Conservation (phyloP, 2,329 filamentous ascomycete species). For the Pseudocercospora musae region DNA sequence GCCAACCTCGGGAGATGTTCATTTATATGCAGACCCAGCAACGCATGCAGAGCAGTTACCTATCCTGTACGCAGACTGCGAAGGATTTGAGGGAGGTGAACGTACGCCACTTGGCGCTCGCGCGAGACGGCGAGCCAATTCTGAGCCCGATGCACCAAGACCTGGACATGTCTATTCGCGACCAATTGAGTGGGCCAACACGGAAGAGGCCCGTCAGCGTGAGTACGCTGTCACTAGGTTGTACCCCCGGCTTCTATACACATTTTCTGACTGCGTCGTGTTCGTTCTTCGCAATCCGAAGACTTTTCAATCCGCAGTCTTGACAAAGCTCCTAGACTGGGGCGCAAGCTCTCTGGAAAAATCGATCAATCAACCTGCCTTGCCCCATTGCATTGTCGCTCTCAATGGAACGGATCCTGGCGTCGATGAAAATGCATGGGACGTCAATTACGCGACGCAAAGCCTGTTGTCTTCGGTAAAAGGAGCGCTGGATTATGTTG, state of each 20-base stretch:
- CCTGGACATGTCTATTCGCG: constrained; percentile 24
- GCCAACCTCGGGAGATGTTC: constrained; percentile 52
- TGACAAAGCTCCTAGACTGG: constrained; percentile 48
- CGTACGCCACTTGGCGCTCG: constrained; percentile 36
- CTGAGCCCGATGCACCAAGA: constrained; percentile 15
- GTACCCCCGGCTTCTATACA: constrained; percentile 43
- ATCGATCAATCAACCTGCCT: constrained; percentile 53
- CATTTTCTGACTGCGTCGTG: constrained; percentile 45
- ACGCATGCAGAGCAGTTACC: constrained; percentile 41
- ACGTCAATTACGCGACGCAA: constrained; percentile 34
- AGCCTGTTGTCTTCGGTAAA: constrained; percentile 34
- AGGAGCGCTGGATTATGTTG: constrained; percentile 30
- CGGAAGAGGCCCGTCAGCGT: constrained; percentile 32
- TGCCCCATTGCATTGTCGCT: constrained; percentile 55
- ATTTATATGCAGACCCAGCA: constrained; percentile 51
- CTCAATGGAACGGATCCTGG: constrained; percentile 38
- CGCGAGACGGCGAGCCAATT: constrained; percentile 19
- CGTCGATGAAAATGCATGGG: constrained; percentile 36
- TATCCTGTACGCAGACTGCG: constrained; percentile 52
- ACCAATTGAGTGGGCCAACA: constrained; percentile 35
- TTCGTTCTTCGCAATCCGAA: constrained; percentile 42
- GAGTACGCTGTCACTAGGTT: constrained; percentile 40
- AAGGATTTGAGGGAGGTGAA: constrained; percentile 52
- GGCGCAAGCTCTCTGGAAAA: constrained; percentile 51
- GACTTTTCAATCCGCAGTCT: constrained; percentile 36